These are phyloP conservation scores for Pachysolen tannophilus DNA, from an alignment of 805 yeast genomes.

Conservation along the genomic window DNA sequence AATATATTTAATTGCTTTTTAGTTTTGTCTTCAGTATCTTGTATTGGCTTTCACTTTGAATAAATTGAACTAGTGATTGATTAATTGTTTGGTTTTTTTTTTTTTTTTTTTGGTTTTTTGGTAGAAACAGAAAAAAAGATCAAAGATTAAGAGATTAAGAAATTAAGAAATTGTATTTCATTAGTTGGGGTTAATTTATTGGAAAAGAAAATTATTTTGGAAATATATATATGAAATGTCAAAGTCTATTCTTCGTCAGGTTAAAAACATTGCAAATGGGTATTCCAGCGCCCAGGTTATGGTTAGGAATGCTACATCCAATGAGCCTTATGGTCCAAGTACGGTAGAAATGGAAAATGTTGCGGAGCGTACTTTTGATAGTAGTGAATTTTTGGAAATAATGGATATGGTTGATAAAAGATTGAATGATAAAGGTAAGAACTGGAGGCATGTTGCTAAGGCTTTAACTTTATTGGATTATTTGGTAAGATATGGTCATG, in stretches of 20 bases:
- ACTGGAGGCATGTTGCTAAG: constrained; percentile 95
- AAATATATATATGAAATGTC: too few relatives aligned
- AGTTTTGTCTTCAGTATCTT: too few relatives aligned
- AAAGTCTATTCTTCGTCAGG: constrained; percentile 68
- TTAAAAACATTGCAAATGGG: constrained; percentile 86
- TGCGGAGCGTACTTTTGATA: constrained; percentile 63
- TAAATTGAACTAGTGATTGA: too few relatives aligned
- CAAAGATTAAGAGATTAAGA: too few relatives aligned
- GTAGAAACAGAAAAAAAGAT: too few relatives aligned
- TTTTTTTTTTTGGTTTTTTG: too few relatives aligned
- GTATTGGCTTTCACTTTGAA: too few relatives aligned
- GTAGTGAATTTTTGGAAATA: constrained; percentile 71
- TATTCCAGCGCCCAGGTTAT: constrained; percentile 78
- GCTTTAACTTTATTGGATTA: constrained; percentile 85
- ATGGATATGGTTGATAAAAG: constrained; percentile 94
- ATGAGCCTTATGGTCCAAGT: constrained; percentile 81
- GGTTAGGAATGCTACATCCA: constrained; percentile 89
- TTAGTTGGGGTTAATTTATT: too few relatives aligned
- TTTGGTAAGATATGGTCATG: constrained; percentile 77
- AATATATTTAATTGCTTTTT: too few relatives aligned
- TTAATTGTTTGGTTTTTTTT: too few relatives aligned
- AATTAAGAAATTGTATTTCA: too few relatives aligned
- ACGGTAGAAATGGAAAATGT: constrained; percentile 77
- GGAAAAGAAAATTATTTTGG: too few relatives aligned
- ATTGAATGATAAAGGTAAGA: constrained; percentile 90